These are phyloP conservation scores for Coelastrella sp. DNA, from an alignment of 139 green algal species.

Conservation along the genomic window DNA sequence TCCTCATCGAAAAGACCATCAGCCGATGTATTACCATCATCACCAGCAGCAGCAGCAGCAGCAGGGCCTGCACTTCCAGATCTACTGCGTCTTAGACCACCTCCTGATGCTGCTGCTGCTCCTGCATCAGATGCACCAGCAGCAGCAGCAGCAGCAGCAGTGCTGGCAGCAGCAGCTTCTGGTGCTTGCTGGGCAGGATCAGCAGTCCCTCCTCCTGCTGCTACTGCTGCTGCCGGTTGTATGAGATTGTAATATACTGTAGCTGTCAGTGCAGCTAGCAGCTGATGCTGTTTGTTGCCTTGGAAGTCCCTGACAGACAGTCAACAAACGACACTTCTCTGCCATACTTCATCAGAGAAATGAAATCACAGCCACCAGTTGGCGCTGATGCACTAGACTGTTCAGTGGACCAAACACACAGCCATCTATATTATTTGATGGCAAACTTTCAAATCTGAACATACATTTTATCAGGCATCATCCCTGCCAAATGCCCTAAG, in stretches of 20 bases:
- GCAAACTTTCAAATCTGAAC: no score
- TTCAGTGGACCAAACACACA: no score
- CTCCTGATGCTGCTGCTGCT: not conserved
- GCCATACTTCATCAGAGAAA: not conserved
- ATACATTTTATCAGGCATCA: not conserved
- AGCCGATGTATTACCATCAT: not conserved
- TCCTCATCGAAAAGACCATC: conserved; percentile 9
- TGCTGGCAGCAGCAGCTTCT: not conserved
- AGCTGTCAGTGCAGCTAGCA: conserved; percentile 12
- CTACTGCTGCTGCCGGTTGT: not conserved
- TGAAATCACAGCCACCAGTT: not conserved
- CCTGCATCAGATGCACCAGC: not conserved
- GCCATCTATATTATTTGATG: no score
- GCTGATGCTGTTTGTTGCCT: conserved; percentile 32
- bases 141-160: not conserved
- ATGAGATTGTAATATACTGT: conserved; percentile 16
- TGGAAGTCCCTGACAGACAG: conserved; percentile 18
- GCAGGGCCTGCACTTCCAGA: not conserved
- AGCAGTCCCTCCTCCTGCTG: not conserved
- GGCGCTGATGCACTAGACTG: no score
- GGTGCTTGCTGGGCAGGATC: no score
- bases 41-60: not conserved
- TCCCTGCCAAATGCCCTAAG: not conserved
- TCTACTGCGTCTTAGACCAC: not conserved
- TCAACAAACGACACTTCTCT: not conserved